Percentiles rank a stretch among this genome's conserved stretches.
These are phyloP conservation scores for Pisolithus albus DNA, from an alignment of 768 basidiomycete genomes.

Conservation along the genomic window DNA sequence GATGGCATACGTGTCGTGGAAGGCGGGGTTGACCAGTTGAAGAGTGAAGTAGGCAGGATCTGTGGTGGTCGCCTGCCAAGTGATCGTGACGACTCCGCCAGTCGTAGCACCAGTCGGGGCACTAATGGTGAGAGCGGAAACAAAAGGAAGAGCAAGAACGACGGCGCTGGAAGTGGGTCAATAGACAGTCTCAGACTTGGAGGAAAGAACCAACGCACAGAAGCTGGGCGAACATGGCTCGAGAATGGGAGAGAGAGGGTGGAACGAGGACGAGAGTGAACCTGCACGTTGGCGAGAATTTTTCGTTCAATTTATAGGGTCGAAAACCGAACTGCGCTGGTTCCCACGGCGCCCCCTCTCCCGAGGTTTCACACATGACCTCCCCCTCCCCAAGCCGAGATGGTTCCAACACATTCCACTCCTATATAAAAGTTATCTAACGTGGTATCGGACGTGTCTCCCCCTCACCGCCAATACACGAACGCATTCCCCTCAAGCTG, in stretches of 20 bases:
- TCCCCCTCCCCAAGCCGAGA: no score
- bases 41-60: slow-evolving; percentile 42
- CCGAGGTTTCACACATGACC: no score
- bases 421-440: no score
- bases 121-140: slow-evolving; percentile 39
- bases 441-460: no score
- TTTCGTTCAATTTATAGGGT: no score
- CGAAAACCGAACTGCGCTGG: no score
- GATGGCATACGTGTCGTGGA: slow-evolving; percentile 50
- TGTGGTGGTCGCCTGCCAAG: slow-evolving; percentile 35
- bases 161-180: slow-evolving; percentile 37
- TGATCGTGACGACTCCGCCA: slow-evolving; percentile 33
- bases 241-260: slow-evolving; percentile 3
- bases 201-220: slow-evolving; percentile 28
- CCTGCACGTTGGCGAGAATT: no score
- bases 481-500: neutral
- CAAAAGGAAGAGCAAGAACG: slow-evolving; percentile 39
- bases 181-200: slow-evolving; percentile 12
- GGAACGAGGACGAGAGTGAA: slow-evolving; percentile 10
- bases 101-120: slow-evolving; percentile 29
- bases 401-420: no score
- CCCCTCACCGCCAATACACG: no score
- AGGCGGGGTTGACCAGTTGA: slow-evolving; percentile 40
- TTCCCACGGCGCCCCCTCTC: no score
- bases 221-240: slow-evolving; percentile 48